These are phyloP conservation scores for Aspergillus sp. DNA, from an alignment of 2,329 filamentous ascomycete genomes.

Conservation along the genomic window DNA sequence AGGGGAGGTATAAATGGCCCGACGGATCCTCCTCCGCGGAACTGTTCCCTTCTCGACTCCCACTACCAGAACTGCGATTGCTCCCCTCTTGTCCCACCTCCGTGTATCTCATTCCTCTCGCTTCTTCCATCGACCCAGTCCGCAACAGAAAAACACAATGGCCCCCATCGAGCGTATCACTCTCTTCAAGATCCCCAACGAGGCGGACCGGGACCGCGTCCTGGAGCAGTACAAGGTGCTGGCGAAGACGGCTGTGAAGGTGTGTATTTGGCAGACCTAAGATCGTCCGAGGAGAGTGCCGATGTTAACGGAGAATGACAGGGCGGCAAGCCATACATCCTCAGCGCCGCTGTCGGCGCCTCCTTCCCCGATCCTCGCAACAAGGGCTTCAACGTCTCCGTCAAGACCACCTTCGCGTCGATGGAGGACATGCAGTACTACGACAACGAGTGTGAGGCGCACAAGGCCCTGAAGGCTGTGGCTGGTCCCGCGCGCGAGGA, in stretches of 20 bases:
- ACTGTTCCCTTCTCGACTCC: neutral
- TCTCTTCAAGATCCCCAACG: slow-evolving; percentile 52
- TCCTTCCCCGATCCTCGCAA: slow-evolving; percentile 58
- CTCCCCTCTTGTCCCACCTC: no score
- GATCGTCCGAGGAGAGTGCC: neutral
- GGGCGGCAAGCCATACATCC: slow-evolving; percentile 71
- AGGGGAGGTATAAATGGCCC: neutral
- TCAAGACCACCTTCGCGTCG: slow-evolving; percentile 62
- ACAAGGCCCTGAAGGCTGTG: slow-evolving; percentile 46
- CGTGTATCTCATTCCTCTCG: neutral
- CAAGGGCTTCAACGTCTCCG: slow-evolving; percentile 64
- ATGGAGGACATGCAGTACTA: slow-evolving; percentile 70
- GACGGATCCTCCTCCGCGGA: neutral
- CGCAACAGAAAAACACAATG: slow-evolving; percentile 21
- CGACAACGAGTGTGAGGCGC: slow-evolving; percentile 58
- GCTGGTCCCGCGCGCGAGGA: slow-evolving; percentile 32
- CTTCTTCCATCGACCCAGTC: neutral
- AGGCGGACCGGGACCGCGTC: slow-evolving; percentile 42
- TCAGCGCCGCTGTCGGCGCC: slow-evolving; percentile 54
- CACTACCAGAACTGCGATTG: no score
- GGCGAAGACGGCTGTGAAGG: slow-evolving; percentile 44
- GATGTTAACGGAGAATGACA: slow-evolving; percentile 28
- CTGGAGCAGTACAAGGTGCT: slow-evolving; percentile 46
- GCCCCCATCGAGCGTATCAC: slow-evolving; percentile 50
- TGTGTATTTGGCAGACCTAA: slow-evolving; percentile 18